These are phyloP conservation scores for Didymella sp. DNA, from an alignment of 2,329 filamentous ascomycete species.

Conservation along the genomic window DNA sequence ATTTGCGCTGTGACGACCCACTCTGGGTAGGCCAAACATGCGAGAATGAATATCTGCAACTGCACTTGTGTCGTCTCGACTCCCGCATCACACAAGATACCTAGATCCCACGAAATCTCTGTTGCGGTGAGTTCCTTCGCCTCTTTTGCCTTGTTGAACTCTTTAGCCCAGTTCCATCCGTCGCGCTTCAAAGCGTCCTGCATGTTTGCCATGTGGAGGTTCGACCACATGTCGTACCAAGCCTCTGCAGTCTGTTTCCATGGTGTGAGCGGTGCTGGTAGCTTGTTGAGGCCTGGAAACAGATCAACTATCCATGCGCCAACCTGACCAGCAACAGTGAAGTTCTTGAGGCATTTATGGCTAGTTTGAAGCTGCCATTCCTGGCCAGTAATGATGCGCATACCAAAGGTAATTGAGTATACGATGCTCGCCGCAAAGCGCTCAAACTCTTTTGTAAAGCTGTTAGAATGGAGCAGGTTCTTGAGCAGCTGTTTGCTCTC, in stretches of 20 bases:
- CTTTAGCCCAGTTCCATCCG: conserved; percentile 36
- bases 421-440: conserved; percentile 50
- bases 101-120: conserved; percentile 29
- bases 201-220: conserved; percentile 29
- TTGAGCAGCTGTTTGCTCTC: conserved; percentile 54
- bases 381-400: conserved; percentile 38
- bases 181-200: conserved; percentile 17
- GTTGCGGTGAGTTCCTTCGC: conserved; percentile 15
- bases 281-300: conserved; percentile 52
- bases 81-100: conserved; percentile 29
- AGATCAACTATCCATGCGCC: conserved; percentile 53
- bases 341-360: conserved; percentile 24
- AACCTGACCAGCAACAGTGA: conserved; percentile 29
- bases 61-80: conserved; percentile 29
- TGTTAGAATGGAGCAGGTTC: conserved; percentile 46
- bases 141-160: conserved; percentile 24
- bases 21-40: conserved; percentile 23
- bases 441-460: conserved; percentile 45
- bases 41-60: conserved; percentile 15
- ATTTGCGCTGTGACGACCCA: conserved; percentile 21
- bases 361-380: conserved; percentile 28
- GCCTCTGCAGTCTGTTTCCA: conserved; percentile 36
- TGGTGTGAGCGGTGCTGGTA: conserved; percentile 48
- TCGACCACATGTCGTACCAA: conserved; percentile 21
- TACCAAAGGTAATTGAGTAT: conserved; percentile 50